These are phyloP conservation scores for Cadophora gregata DNA, from an alignment of 2,329 filamentous ascomycete species.

Conservation along the genomic window DNA sequence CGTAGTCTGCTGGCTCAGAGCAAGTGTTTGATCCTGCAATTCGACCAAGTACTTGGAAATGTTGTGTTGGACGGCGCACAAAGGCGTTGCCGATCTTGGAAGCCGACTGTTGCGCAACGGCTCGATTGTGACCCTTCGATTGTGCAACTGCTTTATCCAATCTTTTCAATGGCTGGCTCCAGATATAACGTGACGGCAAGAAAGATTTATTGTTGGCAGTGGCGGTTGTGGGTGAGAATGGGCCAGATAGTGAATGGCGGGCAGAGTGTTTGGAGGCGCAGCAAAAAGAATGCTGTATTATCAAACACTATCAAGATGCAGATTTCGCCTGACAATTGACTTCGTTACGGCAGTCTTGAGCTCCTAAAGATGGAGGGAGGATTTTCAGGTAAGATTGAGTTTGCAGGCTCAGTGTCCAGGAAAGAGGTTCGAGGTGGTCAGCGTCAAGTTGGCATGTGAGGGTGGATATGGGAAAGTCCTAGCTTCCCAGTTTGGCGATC, in stretches of 20 bases:
- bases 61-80: slow-evolving; percentile 8
- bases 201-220: not conserved
- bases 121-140: slow-evolving; percentile 11
- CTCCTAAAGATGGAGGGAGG: not conserved
- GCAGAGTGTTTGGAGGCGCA: slow-evolving; percentile 17
- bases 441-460: slow-evolving; percentile 9
- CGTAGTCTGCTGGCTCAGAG: slow-evolving; percentile 15
- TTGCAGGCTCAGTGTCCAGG: not conserved
- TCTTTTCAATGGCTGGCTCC: not conserved
- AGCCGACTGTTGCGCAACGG: slow-evolving; percentile 8
- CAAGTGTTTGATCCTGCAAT: not conserved
- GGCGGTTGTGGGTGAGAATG: not conserved
- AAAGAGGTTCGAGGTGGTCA: not conserved
- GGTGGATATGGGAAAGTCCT: slow-evolving; percentile 12
- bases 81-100: slow-evolving; percentile 13
- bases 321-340: not conserved
- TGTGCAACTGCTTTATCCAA: not conserved
- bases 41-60: slow-evolving; percentile 7
- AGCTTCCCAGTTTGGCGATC: slow-evolving; percentile 6
- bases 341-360: not conserved
- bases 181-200: not conserved
- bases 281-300: slow-evolving; percentile 13
- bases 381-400: not conserved
- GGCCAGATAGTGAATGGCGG: not conserved
- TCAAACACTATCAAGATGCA: slow-evolving; percentile 7